phyloP scores from a whole-genome alignment of 345 rosid species.

The Aquilaria yunnanensis region DNA sequence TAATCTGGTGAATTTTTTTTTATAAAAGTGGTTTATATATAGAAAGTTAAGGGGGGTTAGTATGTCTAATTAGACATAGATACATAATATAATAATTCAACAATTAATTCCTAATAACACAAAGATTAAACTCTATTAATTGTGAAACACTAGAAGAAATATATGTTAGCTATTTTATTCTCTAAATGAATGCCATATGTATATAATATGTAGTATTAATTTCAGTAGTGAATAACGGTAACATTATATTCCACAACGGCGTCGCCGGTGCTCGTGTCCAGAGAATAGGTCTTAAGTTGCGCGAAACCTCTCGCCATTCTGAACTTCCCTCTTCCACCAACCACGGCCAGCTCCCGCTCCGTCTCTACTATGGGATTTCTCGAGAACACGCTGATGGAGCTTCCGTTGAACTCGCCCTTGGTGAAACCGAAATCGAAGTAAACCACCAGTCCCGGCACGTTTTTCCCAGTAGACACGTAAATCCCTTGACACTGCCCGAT shows the following conservation, averaged over 20 bases:
- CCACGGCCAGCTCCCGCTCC: slow-evolving; percentile 23
- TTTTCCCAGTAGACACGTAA: slow-evolving; percentile 8
- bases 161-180: no score
- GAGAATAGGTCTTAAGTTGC: not conserved
- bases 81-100: no score
- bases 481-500: slow-evolving; percentile 27
- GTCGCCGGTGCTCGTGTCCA: slow-evolving; percentile 5
- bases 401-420: slow-evolving; percentile 20
- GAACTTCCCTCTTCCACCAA: slow-evolving; percentile 26
- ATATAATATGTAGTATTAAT: not conserved
- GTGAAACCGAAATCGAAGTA: slow-evolving; percentile 25
- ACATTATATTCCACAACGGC: slow-evolving; percentile 17
- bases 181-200: no score
- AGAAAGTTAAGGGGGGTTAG: no score
- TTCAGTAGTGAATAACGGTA: slow-evolving; percentile 10
- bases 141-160: no score
- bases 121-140: no score
- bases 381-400: slow-evolving; percentile 25
- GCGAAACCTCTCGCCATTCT: slow-evolving; percentile 27
- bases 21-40: no score
- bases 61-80: no score
- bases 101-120: no score
- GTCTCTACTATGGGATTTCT: slow-evolving; percentile 17
- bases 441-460: not conserved
- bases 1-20: no score